Conservation (phyloP, 2,329 filamentous ascomycete species). For the Aspergillus bombycis region DNA sequence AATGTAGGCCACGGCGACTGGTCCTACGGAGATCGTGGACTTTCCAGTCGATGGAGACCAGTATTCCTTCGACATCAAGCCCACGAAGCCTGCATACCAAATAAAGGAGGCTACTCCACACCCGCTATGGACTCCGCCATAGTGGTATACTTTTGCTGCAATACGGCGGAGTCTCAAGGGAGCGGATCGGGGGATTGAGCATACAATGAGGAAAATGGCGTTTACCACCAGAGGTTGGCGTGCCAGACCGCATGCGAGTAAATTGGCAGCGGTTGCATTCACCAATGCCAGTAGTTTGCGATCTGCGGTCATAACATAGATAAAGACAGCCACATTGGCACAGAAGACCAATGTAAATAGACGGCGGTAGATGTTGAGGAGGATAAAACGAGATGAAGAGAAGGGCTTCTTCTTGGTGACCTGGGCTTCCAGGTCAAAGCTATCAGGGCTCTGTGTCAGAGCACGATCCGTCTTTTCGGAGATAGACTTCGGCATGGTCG, state of each 20-base stretch:
- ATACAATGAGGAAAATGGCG: conserved; percentile 50
- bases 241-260: conserved; percentile 52
- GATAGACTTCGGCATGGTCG: conserved; percentile 16
- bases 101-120: conserved; percentile 52
- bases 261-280: conserved; percentile 50
- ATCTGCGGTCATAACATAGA: conserved; percentile 39
- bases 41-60: conserved; percentile 25
- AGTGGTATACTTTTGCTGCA: conserved; percentile 56
- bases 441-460: conserved; percentile 14
- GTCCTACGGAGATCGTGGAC: conserved; percentile 36
- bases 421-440: conserved; percentile 36
- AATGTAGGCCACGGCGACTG: conserved; percentile 59
- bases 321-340: conserved; percentile 42
- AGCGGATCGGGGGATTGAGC: conserved; percentile 48
- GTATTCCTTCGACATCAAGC: conserved; percentile 38
- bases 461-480: conserved; percentile 24
- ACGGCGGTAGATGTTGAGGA: conserved; percentile 47
- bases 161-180: conserved; percentile 51
- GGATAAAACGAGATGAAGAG: conserved; percentile 38
- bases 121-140: conserved; percentile 59
- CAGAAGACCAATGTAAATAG: conserved; percentile 47
- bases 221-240: conserved; percentile 60
- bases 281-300: conserved; percentile 42
- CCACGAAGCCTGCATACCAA: conserved; percentile 50
- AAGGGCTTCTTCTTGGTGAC: conserved; percentile 24